These are phyloP conservation scores for Inonotus hispidus DNA, from an alignment of 1,284 basidiomycete species.

Conservation along the genomic window DNA sequence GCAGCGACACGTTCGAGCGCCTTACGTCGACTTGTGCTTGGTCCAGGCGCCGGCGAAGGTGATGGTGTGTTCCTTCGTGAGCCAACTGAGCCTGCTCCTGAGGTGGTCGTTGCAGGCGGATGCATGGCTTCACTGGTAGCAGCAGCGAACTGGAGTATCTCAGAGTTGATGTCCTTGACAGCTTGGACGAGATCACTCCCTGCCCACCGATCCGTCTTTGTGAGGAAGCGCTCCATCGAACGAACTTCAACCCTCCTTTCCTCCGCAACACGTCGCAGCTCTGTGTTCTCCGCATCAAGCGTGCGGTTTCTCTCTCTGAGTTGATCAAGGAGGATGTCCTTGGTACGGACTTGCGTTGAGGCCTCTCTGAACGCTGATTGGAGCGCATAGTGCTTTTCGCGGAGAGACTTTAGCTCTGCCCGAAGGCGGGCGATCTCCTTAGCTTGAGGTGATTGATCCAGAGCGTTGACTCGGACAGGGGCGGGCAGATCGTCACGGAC, in stretches of 20 bases:
- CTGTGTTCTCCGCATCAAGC: slow-evolving; percentile 8
- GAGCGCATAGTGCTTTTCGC: slow-evolving; percentile 17
- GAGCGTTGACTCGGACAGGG: neutral
- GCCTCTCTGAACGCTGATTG: slow-evolving; percentile 11
- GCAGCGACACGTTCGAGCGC: slow-evolving; percentile 52
- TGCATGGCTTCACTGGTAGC: slow-evolving; percentile 58
- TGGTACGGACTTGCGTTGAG: slow-evolving; percentile 5
- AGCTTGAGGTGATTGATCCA: slow-evolving; percentile 14
- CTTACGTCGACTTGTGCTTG: slow-evolving; percentile 30
- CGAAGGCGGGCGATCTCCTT: slow-evolving; percentile 18
- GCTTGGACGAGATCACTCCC: slow-evolving; percentile 71
- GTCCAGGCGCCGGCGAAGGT: neutral
- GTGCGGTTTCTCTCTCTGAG: slow-evolving; percentile 9
- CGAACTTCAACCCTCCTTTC: slow-evolving; percentile 41
- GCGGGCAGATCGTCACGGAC: neutral
- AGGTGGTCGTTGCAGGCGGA: slow-evolving; percentile 22
- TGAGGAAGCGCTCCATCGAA: slow-evolving; percentile 60
- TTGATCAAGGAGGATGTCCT: slow-evolving; percentile 14
- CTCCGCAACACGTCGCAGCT: slow-evolving; percentile 23
- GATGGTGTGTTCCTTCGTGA: neutral
- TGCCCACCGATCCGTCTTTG: slow-evolving; percentile 67
- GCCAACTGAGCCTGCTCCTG: neutral
- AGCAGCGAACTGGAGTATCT: slow-evolving; percentile 71
- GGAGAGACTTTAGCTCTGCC: slow-evolving; percentile 16
- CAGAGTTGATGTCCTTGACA: slow-evolving; percentile 72